Evolutionary conservation across 1,284 basidiomycete species (phyloP).

Genomic region (Sphaerobolus stellatus): DNA sequence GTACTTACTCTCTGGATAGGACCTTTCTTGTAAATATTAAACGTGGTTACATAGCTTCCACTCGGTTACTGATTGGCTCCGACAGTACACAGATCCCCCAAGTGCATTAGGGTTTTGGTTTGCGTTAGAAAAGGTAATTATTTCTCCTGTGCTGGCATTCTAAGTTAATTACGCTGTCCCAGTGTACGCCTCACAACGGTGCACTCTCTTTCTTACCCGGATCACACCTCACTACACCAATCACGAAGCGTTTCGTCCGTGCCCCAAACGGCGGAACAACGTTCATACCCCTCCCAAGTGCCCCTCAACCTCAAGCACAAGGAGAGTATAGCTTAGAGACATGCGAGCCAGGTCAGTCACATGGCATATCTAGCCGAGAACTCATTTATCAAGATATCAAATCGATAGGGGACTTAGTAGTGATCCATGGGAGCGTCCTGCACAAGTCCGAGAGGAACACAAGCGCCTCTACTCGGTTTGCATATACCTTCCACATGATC

Average conservation of each 20-base stretch:
- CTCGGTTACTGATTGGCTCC: neutral
- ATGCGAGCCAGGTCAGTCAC: slow-evolving; percentile 67
- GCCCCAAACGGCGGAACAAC: slow-evolving; percentile 72
- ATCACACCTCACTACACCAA: slow-evolving; percentile 73
- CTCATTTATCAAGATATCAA: slow-evolving; percentile 11
- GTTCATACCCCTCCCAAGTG: slow-evolving; percentile 63
- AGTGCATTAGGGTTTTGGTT: slow-evolving; percentile 96
- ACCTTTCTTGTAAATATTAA: slow-evolving; percentile 63
- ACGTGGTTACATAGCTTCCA: neutral
- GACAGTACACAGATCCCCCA: slow-evolving; percentile 87
- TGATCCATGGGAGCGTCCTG: slow-evolving; percentile 88
- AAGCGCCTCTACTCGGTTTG: slow-evolving; percentile 72
- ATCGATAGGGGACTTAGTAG: slow-evolving; percentile 70
- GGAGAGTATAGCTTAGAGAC: slow-evolving; percentile 68
- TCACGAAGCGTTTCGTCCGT: slow-evolving; percentile 83
- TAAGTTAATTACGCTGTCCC: slow-evolving; percentile 21
- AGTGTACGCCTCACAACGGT: slow-evolving; percentile 81
- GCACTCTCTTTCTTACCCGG: slow-evolving; percentile 90
- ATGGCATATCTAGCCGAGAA: neutral
- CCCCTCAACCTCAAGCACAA: slow-evolving; percentile 45
- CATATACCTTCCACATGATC: slow-evolving; percentile 94
- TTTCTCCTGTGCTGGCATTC: neutral
- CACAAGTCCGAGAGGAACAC: slow-evolving; percentile 87
- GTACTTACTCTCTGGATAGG: slow-evolving; percentile 35
- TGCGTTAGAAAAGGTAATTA: slow-evolving; percentile 71